phyloP scores from a whole-genome alignment of 164 flowering plant genomes.

The Piper betle region DNA sequence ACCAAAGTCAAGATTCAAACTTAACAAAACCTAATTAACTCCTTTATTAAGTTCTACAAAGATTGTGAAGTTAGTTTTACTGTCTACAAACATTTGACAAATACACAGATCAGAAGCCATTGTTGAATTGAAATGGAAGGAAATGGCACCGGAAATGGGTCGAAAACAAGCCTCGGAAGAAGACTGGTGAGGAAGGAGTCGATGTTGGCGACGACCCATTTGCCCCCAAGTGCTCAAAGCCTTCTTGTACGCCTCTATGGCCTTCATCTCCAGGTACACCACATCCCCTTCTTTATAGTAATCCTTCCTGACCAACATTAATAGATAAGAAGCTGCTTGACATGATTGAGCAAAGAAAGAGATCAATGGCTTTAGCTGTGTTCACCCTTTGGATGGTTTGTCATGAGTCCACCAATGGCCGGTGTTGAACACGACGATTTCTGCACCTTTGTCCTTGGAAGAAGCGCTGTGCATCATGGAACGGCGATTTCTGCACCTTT shows the following conservation, averaged over 20 bases:
- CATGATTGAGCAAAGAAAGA: not conserved
- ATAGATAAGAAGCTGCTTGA: not conserved
- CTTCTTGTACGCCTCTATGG: slow-evolving; percentile 27
- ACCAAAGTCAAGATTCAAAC: too few relatives aligned
- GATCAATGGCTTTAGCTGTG: not conserved
- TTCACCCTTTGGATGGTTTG: slow-evolving; percentile 38
- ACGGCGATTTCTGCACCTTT: slow-evolving; percentile 72
- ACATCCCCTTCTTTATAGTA: slow-evolving; percentile 7
- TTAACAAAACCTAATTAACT: too few relatives aligned
- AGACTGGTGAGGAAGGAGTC: slow-evolving; percentile 23
- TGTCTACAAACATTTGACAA: too few relatives aligned
- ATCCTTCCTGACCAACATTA: slow-evolving; percentile 3
- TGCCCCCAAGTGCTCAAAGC: slow-evolving; percentile 49
- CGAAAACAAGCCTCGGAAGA: slow-evolving; percentile 40
- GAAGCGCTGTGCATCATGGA: slow-evolving; percentile 49
- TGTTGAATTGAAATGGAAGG: not conserved
- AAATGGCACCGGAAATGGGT: slow-evolving; percentile 32
- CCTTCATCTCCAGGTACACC: slow-evolving; percentile 7
- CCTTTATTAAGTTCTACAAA: too few relatives aligned
- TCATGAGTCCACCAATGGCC: slow-evolving; percentile 99
- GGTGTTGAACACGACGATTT: slow-evolving; percentile 72
- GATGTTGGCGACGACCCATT: slow-evolving; percentile 39
- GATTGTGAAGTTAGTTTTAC: too few relatives aligned
- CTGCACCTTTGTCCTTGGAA: slow-evolving; percentile 55
- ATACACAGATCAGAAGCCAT: too few relatives aligned